Evolutionary conservation across 2,329 filamentous ascomycete genomes (phyloP), one percentile per base, ranked within the genome.

Genomic region (Pyrenochaeta sp.): DNA sequence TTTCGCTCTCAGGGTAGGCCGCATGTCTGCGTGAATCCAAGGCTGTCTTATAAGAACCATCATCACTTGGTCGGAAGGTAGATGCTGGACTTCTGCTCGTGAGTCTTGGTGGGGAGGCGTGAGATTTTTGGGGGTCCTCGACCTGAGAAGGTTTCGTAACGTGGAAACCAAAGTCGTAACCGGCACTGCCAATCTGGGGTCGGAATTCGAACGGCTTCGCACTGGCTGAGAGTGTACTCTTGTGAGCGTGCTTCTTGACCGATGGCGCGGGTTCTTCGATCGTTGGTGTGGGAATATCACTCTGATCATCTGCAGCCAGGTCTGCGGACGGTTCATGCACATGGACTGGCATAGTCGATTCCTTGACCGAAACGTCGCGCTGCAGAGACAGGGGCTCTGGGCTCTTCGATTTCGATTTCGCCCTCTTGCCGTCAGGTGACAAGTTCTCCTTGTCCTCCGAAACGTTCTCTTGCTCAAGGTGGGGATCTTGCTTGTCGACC

Each of bases 121-220:
- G 64, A 36, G 52, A 48, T 47, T 68, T 68, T 24, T 69, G 64
- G 27, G 67, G 61, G 13, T 71, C 69, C 12, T 72, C 64, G 34
- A 56, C 65, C 36, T 65, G 68, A 28, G 77, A 77, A 36, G 76
- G 75, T 58, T 76, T 78, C 27, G 75, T 77, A 30, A 78, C 71
- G 55, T 78, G 76, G 52, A 77, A 70, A 22, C 75, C 76, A 44
- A 78, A 77, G 37, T 76, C 75, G 51, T 76, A 76, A 32, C 71
- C 71, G 39, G 63, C 52, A 56, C 64, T 67, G 48, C 65, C 66
- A 58, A 69, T 59, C 52, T 71, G 64, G 22, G 75, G 71, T 37
- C 69, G 72, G 65, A 78, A 83, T 54, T 84, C 84, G 72, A 95
- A 96, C 0, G 90, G 84, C 67, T 86, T 87, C 0, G 91, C 90